Conservation (phyloP, 495 filamentous ascomycete genomes). For the Collariella sp. region DNA sequence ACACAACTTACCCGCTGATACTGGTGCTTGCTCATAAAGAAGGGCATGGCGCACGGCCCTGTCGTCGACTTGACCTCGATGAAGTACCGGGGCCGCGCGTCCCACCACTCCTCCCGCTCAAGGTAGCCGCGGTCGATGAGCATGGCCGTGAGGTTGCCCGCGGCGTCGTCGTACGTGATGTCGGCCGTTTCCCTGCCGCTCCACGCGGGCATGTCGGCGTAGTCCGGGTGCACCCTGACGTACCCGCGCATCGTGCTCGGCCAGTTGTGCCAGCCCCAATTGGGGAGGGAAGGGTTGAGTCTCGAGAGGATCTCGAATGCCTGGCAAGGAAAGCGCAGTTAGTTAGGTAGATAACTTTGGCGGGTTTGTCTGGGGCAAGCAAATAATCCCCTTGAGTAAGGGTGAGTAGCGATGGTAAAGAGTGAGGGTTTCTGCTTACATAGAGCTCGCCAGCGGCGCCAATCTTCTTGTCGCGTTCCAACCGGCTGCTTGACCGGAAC, state of each 20-base stretch:
- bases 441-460: slow-evolving; percentile 43
- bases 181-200: slow-evolving; percentile 35
- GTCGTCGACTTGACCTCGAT: slow-evolving; percentile 46
- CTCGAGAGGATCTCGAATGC: slow-evolving; percentile 35
- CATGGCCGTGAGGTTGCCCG: slow-evolving; percentile 24
- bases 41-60: slow-evolving; percentile 25
- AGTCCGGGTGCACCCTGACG: slow-evolving; percentile 29
- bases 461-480: slow-evolving; percentile 32
- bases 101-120: slow-evolving; percentile 15
- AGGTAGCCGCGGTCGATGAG: slow-evolving; percentile 33
- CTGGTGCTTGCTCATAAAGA: slow-evolving; percentile 39
- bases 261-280: slow-evolving; percentile 33
- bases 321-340: too few relatives aligned
- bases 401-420: too few relatives aligned
- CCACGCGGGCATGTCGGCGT: slow-evolving; percentile 31
- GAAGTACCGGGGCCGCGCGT: slow-evolving; percentile 28
- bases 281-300: slow-evolving; percentile 12
- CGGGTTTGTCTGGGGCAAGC: too few relatives aligned
- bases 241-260: slow-evolving; percentile 36
- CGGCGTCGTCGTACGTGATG: slow-evolving; percentile 33
- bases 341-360: too few relatives aligned
- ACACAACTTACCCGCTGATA: slow-evolving; percentile 25
- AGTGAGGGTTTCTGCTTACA: slow-evolving; percentile 21
- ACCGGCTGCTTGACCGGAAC: slow-evolving; percentile 15
- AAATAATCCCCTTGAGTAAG: too few relatives aligned